These are phyloP conservation scores for Creolimax fragrantissima DNA, from an alignment of 78 protist species.

Conservation along the genomic window DNA sequence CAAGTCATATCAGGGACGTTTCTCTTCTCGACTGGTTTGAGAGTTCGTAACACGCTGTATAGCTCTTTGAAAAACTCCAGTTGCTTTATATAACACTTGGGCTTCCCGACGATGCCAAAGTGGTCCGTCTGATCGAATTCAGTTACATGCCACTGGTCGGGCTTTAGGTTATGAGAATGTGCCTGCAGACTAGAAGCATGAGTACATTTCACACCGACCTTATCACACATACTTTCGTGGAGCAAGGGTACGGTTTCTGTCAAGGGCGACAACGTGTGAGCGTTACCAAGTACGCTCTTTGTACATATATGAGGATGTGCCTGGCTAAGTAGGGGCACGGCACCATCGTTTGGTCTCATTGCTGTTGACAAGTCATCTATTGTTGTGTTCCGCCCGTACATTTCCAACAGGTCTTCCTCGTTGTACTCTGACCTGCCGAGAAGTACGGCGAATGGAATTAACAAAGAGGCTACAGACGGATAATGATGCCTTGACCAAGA, in stretches of 20 bases:
- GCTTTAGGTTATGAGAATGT: neutral
- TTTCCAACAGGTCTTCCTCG: neutral
- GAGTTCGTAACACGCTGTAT: neutral
- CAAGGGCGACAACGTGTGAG: neutral
- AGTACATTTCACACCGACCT: neutral
- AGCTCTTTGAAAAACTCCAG: neutral
- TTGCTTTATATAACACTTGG: neutral
- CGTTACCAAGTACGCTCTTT: neutral
- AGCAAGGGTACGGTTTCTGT: neutral
- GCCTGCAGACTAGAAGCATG: neutral
- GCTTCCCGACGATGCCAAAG: neutral
- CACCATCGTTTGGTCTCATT: neutral
- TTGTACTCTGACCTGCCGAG: neutral
- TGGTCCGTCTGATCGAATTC: neutral
- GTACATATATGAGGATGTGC: neutral
- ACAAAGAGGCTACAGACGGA: neutral
- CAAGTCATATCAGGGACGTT: too few species aligned
- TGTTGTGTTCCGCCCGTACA: neutral
- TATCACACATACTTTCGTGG: too few species aligned
- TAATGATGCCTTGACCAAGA: neutral
- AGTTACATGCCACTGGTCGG: neutral
- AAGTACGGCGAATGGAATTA: neutral
- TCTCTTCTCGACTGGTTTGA: too few species aligned
- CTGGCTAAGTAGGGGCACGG: neutral
- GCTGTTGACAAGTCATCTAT: neutral